Evolutionary conservation across 805 yeast genomes (phyloP).

Genomic region (Candida chauliodis): DNA sequence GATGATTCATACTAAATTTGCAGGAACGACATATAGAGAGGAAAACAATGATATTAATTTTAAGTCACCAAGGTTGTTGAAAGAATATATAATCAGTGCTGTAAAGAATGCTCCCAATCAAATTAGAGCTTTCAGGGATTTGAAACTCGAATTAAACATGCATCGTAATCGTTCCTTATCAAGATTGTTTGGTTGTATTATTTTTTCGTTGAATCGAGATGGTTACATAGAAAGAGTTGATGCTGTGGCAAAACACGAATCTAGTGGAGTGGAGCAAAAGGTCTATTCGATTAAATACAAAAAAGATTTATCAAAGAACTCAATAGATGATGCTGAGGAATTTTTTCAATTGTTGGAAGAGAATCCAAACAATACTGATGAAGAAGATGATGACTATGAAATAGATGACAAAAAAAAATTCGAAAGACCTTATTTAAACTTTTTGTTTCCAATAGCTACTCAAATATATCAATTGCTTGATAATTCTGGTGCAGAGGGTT

Average conservation of each 20-base stretch:
- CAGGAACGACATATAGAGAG: constrained; percentile 1
- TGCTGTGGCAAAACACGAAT: constrained; percentile 36
- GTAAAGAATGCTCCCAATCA: constrained; percentile 58
- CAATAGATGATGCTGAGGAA: constrained; percentile 44
- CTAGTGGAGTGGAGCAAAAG: constrained; percentile 16
- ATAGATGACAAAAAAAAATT: constrained; percentile 23
- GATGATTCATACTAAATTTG: constrained; percentile 49
- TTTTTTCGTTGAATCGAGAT: constrained; percentile 41
- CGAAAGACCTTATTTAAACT: constrained; percentile 42
- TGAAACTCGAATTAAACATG: constrained; percentile 55
- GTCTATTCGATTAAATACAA: constrained; percentile 41
- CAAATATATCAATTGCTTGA: constrained; percentile 56
- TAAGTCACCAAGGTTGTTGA: constrained; percentile 27
- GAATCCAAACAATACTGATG: constrained; percentile 12
- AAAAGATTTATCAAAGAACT: constrained; percentile 46
- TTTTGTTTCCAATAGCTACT: constrained; percentile 58
- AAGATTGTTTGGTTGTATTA: constrained; percentile 47
- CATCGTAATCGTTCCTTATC: constrained; percentile 36
- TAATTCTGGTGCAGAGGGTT: constrained; percentile 45
- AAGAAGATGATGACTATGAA: constrained; percentile 18
- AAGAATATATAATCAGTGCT: constrained; percentile 41
- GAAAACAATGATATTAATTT: constrained; percentile 11
- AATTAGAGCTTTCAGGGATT: constrained; percentile 57
- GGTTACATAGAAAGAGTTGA: constrained; percentile 50
- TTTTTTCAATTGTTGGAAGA: constrained; percentile 13